Percentiles rank a stretch among this genome's conserved stretches.
phyloP scores from a whole-genome alignment of 805 yeast genomes.

The Candida dendrica region DNA sequence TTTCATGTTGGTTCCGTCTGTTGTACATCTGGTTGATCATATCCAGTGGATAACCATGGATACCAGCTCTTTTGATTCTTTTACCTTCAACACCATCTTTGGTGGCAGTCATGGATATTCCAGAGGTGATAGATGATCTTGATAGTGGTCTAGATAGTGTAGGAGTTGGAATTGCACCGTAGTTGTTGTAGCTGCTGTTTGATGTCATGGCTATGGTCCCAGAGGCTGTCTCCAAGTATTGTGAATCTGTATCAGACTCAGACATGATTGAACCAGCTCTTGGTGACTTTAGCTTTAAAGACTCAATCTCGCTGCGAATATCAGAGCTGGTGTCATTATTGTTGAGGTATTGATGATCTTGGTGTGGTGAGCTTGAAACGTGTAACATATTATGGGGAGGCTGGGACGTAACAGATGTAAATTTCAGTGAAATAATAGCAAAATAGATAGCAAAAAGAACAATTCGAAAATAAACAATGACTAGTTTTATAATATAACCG shows the following conservation, averaged over 20 bases:
- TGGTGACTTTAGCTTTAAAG: neutral
- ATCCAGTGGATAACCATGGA: slow-evolving; percentile 31
- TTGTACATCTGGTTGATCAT: slow-evolving; percentile 28
- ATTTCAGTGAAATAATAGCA: too few relatives aligned
- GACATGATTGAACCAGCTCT: neutral
- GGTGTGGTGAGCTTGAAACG: neutral
- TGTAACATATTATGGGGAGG: neutral
- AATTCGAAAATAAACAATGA: too few relatives aligned
- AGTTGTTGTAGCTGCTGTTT: too few relatives aligned
- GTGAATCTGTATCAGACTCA: neutral
- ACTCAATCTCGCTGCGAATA: neutral
- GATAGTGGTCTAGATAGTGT: slow-evolving; percentile 52
- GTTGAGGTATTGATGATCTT: neutral
- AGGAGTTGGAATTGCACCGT: slow-evolving; percentile 2
- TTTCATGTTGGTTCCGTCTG: neutral
- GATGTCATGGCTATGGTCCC: neutral
- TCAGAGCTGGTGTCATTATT: neutral
- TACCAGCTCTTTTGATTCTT: slow-evolving; percentile 37
- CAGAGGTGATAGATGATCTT: slow-evolving; percentile 55
- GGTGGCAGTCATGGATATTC: slow-evolving; percentile 66
- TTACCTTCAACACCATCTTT: slow-evolving; percentile 70
- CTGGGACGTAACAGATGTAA: too few relatives aligned
- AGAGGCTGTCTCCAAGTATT: neutral
- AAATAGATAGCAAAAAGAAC: too few relatives aligned
- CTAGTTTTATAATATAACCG: too few relatives aligned